Evolutionary conservation across 805 yeast species (phyloP), one percentile per base, ranked within the genome.

Genomic region (Hanseniaspora clermontiae): DNA sequence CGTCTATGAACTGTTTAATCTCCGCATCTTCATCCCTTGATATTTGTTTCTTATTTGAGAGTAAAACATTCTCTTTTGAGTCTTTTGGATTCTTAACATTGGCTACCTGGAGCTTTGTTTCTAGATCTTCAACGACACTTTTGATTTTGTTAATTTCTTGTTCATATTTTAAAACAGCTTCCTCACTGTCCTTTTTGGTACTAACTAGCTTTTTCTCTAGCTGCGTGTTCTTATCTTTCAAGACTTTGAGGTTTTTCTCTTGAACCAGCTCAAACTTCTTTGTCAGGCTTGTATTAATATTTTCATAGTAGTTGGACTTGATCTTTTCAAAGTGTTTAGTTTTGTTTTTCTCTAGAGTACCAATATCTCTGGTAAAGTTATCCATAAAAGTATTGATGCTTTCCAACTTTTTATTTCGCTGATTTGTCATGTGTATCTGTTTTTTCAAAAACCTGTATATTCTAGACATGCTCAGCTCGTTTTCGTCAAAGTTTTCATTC

Each of bases 381-480:
- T 69, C 68, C 58, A 84, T 65, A 61, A 82, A 84, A 27, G 68
- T 70, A 38, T 79, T 80, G 43, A 85, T 70, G 11, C 83, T 75
- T 47, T 71, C 70, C 55, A 84, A 65, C 57, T 80, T 75, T 60
- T 77, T 72, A 60, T 75, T 80, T 61, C 84, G 84, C 53, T 80
- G 73, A 61, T 77, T 81, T 56, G 81, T 80, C 60, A 77, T 72
- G 52, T 80, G 75, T 19, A 85, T 68, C 55, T 80, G 80, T 32
- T 77, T 70, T 1, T 82, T 74, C 42, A 86, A 67, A 20, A 76
- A 67, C 56, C 77, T 76, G 37, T 36, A 53, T 9, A 53, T 53
- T 15, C 36, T 46, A 4, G 51, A 29, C 24, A 53, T 53, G 11
- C 38, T 49, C n/a, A 43, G 17, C 2, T 46, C 57, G 8, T 43